Evolutionary conservation across 2,329 filamentous ascomycete species (phyloP).

Genomic region (Xylaria sp.): DNA sequence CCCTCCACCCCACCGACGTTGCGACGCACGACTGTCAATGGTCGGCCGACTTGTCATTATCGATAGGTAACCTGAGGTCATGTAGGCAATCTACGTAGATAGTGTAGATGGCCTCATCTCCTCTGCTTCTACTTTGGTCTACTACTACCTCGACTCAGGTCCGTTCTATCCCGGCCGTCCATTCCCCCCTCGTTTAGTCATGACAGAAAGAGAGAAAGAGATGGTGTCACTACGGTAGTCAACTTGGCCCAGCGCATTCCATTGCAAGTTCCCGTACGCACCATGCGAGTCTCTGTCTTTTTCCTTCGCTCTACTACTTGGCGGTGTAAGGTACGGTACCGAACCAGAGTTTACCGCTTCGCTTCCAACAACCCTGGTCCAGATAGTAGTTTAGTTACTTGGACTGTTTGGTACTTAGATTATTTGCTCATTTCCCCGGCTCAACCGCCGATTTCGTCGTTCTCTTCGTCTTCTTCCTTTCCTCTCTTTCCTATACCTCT

Average conservation of each 20-base stretch:
- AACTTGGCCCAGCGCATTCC: background rate
- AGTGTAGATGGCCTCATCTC: background rate
- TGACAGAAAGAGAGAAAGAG: background rate
- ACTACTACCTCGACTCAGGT: background rate
- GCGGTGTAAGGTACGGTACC: constrained; percentile 14
- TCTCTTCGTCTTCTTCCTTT: background rate
- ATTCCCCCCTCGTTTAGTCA: background rate
- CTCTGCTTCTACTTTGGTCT: background rate
- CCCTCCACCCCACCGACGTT: constrained; percentile 44
- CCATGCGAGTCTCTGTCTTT: background rate
- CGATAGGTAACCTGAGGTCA: constrained; percentile 30
- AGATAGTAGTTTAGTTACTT: background rate
- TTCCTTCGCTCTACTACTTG: constrained; percentile 1
- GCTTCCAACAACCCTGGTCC: constrained; percentile 11
- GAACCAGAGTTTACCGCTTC: constrained; percentile 7
- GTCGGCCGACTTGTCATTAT: constrained; percentile 24
- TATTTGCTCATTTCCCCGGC: too few relatives aligned
- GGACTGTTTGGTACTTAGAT: too few relatives aligned
- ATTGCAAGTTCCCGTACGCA: background rate
- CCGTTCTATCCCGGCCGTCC: background rate
- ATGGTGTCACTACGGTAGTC: background rate
- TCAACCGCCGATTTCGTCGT: background rate
- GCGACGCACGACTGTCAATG: constrained; percentile 23
- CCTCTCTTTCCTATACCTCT: background rate
- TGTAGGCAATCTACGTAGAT: background rate